These are phyloP conservation scores for Trapa bicornis DNA, from an alignment of 345 rosid genomes.

Conservation along the genomic window DNA sequence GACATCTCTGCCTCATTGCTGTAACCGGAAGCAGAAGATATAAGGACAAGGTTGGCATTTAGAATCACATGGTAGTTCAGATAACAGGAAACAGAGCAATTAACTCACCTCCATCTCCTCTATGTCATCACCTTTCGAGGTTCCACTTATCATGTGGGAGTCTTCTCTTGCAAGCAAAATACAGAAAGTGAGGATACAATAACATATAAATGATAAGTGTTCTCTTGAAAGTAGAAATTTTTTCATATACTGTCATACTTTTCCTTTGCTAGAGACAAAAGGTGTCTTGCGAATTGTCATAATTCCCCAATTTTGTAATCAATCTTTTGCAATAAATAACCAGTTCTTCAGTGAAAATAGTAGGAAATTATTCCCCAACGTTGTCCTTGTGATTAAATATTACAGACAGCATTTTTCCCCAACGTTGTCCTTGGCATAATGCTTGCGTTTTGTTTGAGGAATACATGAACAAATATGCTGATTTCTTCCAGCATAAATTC, in stretches of 20 bases:
- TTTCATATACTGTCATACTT: background rate
- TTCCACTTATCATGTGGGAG: constrained; percentile 5
- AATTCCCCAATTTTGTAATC: background rate
- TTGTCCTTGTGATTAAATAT: background rate
- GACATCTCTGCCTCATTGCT: background rate
- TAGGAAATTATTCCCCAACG: background rate
- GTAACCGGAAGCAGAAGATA: background rate
- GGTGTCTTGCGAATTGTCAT: background rate
- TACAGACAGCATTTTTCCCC: background rate
- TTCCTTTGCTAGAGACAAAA: background rate
- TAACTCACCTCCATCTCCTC: constrained; percentile 4
- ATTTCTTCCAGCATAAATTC: background rate
- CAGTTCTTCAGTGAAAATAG: background rate
- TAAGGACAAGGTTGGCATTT: background rate
- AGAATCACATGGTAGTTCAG: background rate
- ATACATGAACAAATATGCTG: background rate
- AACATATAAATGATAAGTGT: background rate
- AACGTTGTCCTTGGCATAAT: background rate
- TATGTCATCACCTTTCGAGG: background rate
- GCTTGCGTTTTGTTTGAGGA: background rate
- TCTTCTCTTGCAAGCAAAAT: background rate
- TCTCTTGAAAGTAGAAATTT: background rate
- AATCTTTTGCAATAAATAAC: background rate
- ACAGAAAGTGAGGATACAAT: background rate
- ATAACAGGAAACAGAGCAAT: background rate